phyloP scores from a whole-genome alignment of 495 filamentous ascomycete species.

The Neurospora sp. region DNA sequence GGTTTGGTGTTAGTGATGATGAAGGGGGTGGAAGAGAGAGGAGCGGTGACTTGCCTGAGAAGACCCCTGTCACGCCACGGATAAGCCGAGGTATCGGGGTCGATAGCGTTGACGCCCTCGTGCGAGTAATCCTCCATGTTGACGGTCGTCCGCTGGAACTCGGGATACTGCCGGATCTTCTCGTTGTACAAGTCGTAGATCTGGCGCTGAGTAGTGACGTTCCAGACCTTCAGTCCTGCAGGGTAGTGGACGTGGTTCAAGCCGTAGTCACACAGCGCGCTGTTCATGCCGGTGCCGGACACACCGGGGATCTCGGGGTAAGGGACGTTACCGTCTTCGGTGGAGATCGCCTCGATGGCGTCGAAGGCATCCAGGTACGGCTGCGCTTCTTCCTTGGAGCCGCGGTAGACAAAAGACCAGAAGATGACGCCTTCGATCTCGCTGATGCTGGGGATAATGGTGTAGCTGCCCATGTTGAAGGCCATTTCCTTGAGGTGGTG shows the following conservation, averaged over 20 bases:
- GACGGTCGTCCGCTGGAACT: slow-evolving; percentile 33
- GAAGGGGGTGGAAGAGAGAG: not conserved
- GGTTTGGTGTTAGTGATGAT: not conserved
- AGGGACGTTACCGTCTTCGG: slow-evolving; percentile 18
- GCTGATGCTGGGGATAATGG: slow-evolving; percentile 32
- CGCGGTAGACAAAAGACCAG: slow-evolving; percentile 28
- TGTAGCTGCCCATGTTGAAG: slow-evolving; percentile 44
- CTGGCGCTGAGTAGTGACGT: slow-evolving; percentile 31
- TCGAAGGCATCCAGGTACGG: slow-evolving; percentile 38
- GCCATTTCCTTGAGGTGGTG: slow-evolving; percentile 13
- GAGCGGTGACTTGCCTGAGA: not conserved
- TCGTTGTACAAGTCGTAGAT: slow-evolving; percentile 32
- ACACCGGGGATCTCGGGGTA: slow-evolving; percentile 37
- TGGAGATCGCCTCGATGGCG: slow-evolving; percentile 33
- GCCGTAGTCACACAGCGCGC: slow-evolving; percentile 38
- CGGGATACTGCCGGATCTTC: slow-evolving; percentile 9
- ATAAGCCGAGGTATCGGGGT: slow-evolving; percentile 28
- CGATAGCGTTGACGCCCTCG: slow-evolving; percentile 34
- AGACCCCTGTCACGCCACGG: slow-evolving; percentile 22
- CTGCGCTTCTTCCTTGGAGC: slow-evolving; percentile 37
- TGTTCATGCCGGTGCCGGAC: slow-evolving; percentile 28
- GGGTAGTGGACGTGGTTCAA: slow-evolving; percentile 41
- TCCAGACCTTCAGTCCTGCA: slow-evolving; percentile 35
- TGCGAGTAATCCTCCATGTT: slow-evolving; percentile 48
- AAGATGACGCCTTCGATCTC: slow-evolving; percentile 34